These are phyloP conservation scores for Malassezia japonica DNA, from an alignment of 1,284 basidiomycete genomes.

Conservation along the genomic window DNA sequence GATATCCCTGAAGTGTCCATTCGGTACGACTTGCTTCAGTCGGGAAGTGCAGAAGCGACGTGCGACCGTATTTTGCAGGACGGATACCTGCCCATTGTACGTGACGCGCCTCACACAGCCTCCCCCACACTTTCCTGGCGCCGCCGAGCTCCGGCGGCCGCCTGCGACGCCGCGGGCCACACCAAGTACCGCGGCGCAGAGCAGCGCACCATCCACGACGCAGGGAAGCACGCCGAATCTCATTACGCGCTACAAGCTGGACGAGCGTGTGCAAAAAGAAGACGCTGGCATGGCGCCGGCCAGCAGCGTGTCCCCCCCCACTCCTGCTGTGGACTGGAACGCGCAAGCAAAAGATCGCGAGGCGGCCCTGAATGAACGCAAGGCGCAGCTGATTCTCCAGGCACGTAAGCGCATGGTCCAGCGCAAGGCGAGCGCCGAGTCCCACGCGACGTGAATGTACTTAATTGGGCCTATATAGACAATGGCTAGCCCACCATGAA, in stretches of 20 bases:
- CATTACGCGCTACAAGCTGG: conserved; percentile 10
- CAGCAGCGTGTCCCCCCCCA: not conserved
- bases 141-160: not conserved
- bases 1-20: conserved; percentile 37
- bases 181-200: not conserved
- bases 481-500: not conserved
- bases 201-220: not conserved
- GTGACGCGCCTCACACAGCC: not conserved
- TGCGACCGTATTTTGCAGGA: conserved; percentile 38
- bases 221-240: not conserved
- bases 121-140: not conserved
- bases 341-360: conserved; percentile 4
- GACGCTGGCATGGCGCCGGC: too few relatives aligned
- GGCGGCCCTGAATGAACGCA: conserved; percentile 11
- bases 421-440: not conserved
- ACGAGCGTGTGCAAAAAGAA: not conserved
- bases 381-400: conserved; percentile 15
- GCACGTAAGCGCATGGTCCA: conserved; percentile 14
- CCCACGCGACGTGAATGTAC: too few relatives aligned
- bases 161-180: not conserved
- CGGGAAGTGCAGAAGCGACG: conserved; percentile 34
- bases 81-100: conserved; percentile 28
- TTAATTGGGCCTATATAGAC: not conserved
- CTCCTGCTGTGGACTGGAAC: not conserved
- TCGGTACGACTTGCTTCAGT: conserved; percentile 33